Evolutionary conservation across 2,329 filamentous ascomycete species (phyloP).

Genomic region (Thelonectria discophora): DNA sequence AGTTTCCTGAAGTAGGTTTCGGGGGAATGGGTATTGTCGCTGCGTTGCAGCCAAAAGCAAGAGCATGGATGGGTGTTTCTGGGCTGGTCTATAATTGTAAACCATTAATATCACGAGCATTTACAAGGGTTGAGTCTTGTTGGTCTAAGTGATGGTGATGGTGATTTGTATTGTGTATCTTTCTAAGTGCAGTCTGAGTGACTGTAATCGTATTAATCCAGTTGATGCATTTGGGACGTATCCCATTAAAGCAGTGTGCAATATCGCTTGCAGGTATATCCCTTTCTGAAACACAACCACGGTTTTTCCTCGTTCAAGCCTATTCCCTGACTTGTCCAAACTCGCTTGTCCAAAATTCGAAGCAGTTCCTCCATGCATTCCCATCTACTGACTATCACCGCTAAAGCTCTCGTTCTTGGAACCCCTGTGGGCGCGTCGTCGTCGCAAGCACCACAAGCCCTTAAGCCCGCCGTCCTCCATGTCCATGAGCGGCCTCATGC

Average conservation of each 20-base stretch:
- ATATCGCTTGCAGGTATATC: neutral
- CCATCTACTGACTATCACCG: slow-evolving; percentile 22
- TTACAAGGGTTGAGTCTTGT: too few species aligned
- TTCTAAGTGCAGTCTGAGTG: too few species aligned
- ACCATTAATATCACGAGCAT: slow-evolving; percentile 26
- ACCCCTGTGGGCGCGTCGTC: slow-evolving; percentile 26
- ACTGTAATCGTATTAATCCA: too few species aligned
- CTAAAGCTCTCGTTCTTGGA: slow-evolving; percentile 21
- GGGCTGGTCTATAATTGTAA: slow-evolving; percentile 21
- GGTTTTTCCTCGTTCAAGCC: too few species aligned
- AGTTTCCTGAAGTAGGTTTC: slow-evolving; percentile 14
- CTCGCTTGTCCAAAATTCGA: neutral
- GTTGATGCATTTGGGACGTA: too few species aligned
- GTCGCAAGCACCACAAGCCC: slow-evolving; percentile 41
- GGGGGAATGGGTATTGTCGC: slow-evolving; percentile 5
- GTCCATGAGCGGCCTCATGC: slow-evolving; percentile 43
- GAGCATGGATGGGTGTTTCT: slow-evolving; percentile 6
- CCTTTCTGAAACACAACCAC: too few species aligned
- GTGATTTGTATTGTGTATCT: too few species aligned
- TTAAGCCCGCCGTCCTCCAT: slow-evolving; percentile 38
- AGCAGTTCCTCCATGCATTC: neutral
- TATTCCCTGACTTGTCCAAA: neutral
- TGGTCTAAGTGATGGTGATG: too few species aligned
- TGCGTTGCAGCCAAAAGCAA: slow-evolving; percentile 3
- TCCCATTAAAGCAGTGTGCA: too few species aligned